A percentile compares a stretch with the other conserved stretches of the same genome.
phyloP scores from a whole-genome alignment of 1,284 basidiomycete genomes.

The Ceratobasidium sp. region DNA sequence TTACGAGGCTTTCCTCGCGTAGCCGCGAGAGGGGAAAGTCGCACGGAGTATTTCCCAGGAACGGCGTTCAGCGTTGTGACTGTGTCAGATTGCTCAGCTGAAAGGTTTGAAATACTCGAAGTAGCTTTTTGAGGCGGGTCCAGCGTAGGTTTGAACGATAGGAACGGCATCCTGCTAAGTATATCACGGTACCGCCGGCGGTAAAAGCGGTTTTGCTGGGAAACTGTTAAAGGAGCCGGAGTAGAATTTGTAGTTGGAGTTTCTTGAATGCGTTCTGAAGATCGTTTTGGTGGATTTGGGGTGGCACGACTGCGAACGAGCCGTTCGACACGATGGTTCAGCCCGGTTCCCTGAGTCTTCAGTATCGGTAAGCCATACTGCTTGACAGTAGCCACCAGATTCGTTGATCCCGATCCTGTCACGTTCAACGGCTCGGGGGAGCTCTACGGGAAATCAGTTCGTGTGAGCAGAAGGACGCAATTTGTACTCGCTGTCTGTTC shows the following conservation, averaged over 20 bases:
- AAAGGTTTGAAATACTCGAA: no score
- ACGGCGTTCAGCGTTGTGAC: not conserved
- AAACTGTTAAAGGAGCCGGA: conserved; percentile 48
- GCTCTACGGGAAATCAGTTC: not conserved
- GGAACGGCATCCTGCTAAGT: conserved; percentile 68
- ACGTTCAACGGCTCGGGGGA: conserved; percentile 31
- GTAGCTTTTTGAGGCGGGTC: not conserved
- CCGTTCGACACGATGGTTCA: conserved; percentile 49
- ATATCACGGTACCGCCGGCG: conserved; percentile 74
- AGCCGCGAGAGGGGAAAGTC: conserved; percentile 25
- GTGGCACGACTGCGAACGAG: conserved; percentile 50
- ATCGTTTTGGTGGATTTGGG: conserved; percentile 25
- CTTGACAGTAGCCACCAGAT: conserved; percentile 32
- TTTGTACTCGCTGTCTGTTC: not conserved
- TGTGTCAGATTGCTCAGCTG: not conserved
- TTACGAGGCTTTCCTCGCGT: conserved; percentile 23
- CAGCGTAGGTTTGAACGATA: conserved; percentile 58
- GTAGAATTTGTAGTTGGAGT: not conserved
- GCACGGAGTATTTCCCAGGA: conserved; percentile 31
- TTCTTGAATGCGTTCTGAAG: conserved; percentile 6
- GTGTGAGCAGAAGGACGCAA: not conserved
- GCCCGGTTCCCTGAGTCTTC: conserved; percentile 6
- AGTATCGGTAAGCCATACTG: conserved; percentile 2
- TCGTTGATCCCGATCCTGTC: conserved; percentile 42
- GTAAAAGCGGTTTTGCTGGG: conserved; percentile 70